Evolutionary conservation across 371 early-diverging fungal species (phyloP).

Genomic region (Mortierella sp.): DNA sequence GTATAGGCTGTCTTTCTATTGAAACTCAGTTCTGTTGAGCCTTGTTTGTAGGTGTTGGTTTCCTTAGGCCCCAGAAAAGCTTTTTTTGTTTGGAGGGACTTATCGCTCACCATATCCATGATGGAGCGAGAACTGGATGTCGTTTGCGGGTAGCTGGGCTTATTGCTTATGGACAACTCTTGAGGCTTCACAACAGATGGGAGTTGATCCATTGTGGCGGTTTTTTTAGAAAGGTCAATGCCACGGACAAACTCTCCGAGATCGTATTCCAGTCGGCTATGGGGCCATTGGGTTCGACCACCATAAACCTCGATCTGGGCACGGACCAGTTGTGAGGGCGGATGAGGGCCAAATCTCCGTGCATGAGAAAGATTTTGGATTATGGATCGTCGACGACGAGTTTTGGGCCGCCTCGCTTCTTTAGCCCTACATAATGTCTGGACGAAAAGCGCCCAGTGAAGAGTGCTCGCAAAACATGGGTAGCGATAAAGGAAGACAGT

Average conservation of each 20-base stretch:
- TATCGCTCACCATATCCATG: no score
- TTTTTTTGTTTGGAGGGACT: no score
- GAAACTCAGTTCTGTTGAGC: neutral
- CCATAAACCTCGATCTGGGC: slow-evolving; percentile 20
- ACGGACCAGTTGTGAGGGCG: slow-evolving; percentile 10
- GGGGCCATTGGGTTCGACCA: slow-evolving; percentile 6
- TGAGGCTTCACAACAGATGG: neutral
- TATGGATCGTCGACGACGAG: slow-evolving; percentile 57
- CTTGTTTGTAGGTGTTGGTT: neutral
- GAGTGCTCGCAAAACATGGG: slow-evolving; percentile 65
- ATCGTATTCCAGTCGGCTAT: slow-evolving; percentile 14
- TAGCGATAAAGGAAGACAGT: slow-evolving; percentile 65
- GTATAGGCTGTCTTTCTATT: no score
- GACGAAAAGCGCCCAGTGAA: slow-evolving; percentile 73
- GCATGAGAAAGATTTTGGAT: slow-evolving; percentile 17
- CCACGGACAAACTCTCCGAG: slow-evolving; percentile 34
- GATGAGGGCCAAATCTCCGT: slow-evolving; percentile 12
- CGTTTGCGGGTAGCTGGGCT: no score
- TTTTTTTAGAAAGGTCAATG: slow-evolving; percentile 31
- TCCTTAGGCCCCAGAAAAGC: no score
- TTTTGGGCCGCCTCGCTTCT: slow-evolving; percentile 50
- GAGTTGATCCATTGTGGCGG: slow-evolving; percentile 2
- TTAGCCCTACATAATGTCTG: slow-evolving; percentile 63
- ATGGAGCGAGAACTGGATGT: no score
- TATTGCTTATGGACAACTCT: neutral